Evolutionary conservation across 73 alveolate species (phyloP).

Genomic region (Symbiodinium pilosum): DNA sequence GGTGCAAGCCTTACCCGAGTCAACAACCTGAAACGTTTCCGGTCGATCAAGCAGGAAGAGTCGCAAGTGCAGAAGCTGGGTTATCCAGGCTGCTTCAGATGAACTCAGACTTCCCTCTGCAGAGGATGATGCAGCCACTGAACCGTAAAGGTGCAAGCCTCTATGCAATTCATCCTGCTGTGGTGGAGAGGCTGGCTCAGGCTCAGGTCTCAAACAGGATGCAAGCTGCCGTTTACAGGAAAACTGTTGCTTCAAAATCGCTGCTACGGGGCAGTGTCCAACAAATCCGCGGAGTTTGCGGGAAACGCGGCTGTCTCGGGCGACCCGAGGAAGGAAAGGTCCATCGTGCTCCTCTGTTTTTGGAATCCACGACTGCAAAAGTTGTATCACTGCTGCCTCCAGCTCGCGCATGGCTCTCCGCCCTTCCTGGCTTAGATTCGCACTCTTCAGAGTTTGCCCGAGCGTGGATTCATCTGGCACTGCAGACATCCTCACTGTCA

Average conservation of each 20-base stretch:
- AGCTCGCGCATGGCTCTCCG: constrained; percentile 16
- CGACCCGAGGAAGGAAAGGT: constrained; percentile 28
- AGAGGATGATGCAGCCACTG: not conserved
- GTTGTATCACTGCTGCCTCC: not conserved
- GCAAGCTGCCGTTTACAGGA: not conserved
- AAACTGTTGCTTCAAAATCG: not conserved
- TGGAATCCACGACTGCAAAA: not conserved
- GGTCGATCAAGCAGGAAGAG: constrained; percentile 45
- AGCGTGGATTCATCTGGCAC: not conserved
- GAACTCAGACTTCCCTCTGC: not conserved
- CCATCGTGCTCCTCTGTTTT: constrained; percentile 27
- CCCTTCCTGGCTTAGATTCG: not conserved
- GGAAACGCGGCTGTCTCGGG: constrained; percentile 30
- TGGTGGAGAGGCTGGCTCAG: not conserved
- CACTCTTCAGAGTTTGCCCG: constrained; percentile 1
- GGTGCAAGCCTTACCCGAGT: constrained; percentile 9
- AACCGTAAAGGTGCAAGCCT: not conserved
- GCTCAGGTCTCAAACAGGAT: not conserved
- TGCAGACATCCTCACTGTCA: constrained; percentile 17
- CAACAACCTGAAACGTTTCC: not conserved
- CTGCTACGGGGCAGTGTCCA: constrained; percentile 47
- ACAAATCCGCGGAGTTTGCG: constrained; percentile 13
- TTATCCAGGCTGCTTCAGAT: constrained; percentile 3
- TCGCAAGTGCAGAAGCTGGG: constrained; percentile 13
- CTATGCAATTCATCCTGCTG: not conserved